Percentiles rank a stretch among this genome's conserved stretches.
phyloP scores from a whole-genome alignment of 2,329 filamentous ascomycete genomes.

The Cercospora sp. region DNA sequence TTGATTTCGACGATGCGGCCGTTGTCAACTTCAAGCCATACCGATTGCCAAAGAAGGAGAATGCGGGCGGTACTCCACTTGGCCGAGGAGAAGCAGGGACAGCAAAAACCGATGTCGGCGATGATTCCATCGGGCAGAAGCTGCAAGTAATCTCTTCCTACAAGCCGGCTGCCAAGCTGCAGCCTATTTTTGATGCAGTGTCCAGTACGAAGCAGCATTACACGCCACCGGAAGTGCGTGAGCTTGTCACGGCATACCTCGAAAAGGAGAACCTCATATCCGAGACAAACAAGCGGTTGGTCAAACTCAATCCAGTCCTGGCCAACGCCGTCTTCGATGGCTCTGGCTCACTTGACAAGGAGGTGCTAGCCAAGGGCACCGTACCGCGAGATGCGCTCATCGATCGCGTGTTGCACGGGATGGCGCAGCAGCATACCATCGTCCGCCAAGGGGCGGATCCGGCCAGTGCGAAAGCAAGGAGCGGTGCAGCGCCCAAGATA shows the following conservation, averaged over 20 bases:
- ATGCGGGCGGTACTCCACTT: conserved; percentile 41
- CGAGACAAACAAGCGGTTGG: conserved; percentile 59
- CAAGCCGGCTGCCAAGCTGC: conserved; percentile 58
- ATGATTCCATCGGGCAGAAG: conserved; percentile 49
- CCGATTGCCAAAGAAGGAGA: conserved; percentile 59
- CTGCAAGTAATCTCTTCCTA: conserved; percentile 56
- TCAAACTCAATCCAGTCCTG: conserved; percentile 63
- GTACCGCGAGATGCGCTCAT: conserved; percentile 62
- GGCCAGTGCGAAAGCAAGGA: conserved; percentile 57
- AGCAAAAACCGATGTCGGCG: conserved; percentile 40
- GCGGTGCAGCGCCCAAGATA: conserved; percentile 61
- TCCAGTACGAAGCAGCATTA: conserved; percentile 54
- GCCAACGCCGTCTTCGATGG: conserved; percentile 62
- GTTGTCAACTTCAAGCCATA: conserved; percentile 62
- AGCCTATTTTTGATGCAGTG: conserved; percentile 55
- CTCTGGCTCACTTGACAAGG: conserved; percentile 54
- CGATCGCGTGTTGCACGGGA: conserved; percentile 58
- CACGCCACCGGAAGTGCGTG: conserved; percentile 60
- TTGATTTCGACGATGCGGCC: conserved; percentile 61
- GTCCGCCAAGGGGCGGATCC: conserved; percentile 50
- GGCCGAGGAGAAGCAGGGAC: conserved; percentile 41
- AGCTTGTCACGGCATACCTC: conserved; percentile 59
- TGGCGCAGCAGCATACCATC: conserved; percentile 59
- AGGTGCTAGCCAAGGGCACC: conserved; percentile 57
- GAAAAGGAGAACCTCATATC: conserved; percentile 59